Evolutionary conservation across 2,329 filamentous ascomycete species (phyloP), one percentile per base, ranked within the genome.

Genomic region (Fusarium transvaalense): DNA sequence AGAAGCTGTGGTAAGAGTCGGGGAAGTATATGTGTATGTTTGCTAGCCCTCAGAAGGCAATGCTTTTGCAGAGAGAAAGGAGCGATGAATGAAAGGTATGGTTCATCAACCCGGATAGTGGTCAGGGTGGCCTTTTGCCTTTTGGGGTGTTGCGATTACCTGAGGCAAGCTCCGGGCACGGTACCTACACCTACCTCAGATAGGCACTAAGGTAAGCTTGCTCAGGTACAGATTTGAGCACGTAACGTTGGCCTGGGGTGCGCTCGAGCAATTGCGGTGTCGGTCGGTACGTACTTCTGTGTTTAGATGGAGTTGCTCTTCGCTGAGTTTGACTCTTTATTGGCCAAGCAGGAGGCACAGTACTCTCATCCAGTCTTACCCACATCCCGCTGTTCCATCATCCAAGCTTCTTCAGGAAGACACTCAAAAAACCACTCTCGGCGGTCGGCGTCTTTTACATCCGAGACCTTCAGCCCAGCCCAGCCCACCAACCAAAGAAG

Each of bases 41-140:
- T 27, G 46, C 59, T 52, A 25, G 34, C 54, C 48, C 39, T 19
- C 10, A 34, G 23, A 54, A 41, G 27, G 47, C 25, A 60, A 52
- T 48, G n/a, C 32, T 32, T 39, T 45, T 37, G 66, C 37, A 34
- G 51, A 41, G 29, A 45, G 42, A 53, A 19, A 47, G 55, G 45
- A 56, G 62, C 53, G 51, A 45, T 61, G 45, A 51, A 27, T 42
- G 39, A 21, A 60, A 64, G 62, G 56, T 29, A 37, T 50, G 61
- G 58, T 70, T 68, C 42, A 64, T 70, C 43, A 54, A 70, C 46
- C 34, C 37, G 55, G 66, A 45, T 60, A 69, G 62, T 71, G 68
- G 66, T 71, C 62, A 71, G 68, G 68, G 68, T 71, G 68, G 68
- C 68, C 68, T 71, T 57, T 71, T 69, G 57, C 56, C 58, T 37